A percentile compares a stretch with the other conserved stretches of the same genome.
phyloP scores from a whole-genome alignment of 1,284 basidiomycete genomes.

The Gymnopus androsaceus region DNA sequence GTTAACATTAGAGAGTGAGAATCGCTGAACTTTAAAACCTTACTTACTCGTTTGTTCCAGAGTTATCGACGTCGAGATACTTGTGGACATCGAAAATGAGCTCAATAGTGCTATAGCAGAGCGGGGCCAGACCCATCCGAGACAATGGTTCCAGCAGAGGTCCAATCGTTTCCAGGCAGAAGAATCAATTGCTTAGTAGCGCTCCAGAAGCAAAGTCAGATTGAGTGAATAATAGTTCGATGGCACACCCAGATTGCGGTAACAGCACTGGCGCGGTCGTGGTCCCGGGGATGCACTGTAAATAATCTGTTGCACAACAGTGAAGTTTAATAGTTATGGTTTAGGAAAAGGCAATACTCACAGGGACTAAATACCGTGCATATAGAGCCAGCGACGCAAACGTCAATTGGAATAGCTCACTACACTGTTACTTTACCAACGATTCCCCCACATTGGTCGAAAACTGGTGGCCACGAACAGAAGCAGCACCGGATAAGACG shows the following conservation, averaged over 20 bases:
- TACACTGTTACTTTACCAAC: neutral
- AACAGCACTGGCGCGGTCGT: slow-evolving; percentile 39
- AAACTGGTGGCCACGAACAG: slow-evolving; percentile 8
- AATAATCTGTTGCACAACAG: slow-evolving; percentile 24
- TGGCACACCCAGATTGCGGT: slow-evolving; percentile 44
- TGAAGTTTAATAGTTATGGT: neutral
- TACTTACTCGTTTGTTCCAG: slow-evolving; percentile 40
- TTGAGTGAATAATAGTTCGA: neutral
- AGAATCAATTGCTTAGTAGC: slow-evolving; percentile 55
- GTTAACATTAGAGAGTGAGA: neutral
- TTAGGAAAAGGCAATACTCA: slow-evolving; percentile 12
- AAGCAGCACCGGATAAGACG: neutral
- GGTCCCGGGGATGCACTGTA: slow-evolving; percentile 5
- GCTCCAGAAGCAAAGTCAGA: slow-evolving; percentile 25
- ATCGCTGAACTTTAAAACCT: neutral
- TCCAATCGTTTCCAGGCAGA: slow-evolving; percentile 55
- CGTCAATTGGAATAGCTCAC: slow-evolving; percentile 4
- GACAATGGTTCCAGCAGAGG: slow-evolving; percentile 51
- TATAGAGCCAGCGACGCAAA: slow-evolving; percentile 34
- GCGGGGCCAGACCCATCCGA: slow-evolving; percentile 57
- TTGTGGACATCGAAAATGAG: slow-evolving; percentile 67
- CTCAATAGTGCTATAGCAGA: slow-evolving; percentile 45
- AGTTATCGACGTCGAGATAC: slow-evolving; percentile 62
- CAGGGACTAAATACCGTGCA: slow-evolving; percentile 36
- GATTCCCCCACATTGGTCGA: slow-evolving; percentile 12